These are phyloP conservation scores for Hypoxylon sp. DNA, from an alignment of 2,329 filamentous ascomycete species.

Conservation along the genomic window DNA sequence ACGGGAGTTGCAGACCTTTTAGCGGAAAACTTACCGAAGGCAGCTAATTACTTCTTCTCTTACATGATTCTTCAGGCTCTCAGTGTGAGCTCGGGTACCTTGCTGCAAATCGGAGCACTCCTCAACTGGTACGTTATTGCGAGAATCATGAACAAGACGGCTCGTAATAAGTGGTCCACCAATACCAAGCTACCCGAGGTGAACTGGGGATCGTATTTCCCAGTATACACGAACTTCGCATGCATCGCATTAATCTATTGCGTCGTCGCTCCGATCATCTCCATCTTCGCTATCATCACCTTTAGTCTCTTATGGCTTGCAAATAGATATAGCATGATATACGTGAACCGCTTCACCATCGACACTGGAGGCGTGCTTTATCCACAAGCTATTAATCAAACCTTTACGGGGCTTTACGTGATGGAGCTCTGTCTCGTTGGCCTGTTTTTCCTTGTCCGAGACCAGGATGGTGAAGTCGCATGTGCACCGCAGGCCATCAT, in stretches of 20 bases:
- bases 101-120: slow-evolving; percentile 86
- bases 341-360: slow-evolving; percentile 88
- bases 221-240: slow-evolving; percentile 95
- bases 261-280: slow-evolving; percentile 89
- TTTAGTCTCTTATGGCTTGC: slow-evolving; percentile 94
- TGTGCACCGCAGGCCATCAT: slow-evolving; percentile 84
- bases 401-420: slow-evolving; percentile 94
- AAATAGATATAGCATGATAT: slow-evolving; percentile 96
- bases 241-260: slow-evolving; percentile 93
- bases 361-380: slow-evolving; percentile 96
- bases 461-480: slow-evolving; percentile 66
- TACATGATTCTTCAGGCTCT: slow-evolving; percentile 97
- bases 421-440: slow-evolving; percentile 94
- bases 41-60: slow-evolving; percentile 97
- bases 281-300: slow-evolving; percentile 93
- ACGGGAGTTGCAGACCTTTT: slow-evolving; percentile 78
- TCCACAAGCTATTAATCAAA: slow-evolving; percentile 92
- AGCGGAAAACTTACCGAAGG: slow-evolving; percentile 84
- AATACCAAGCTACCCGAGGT: slow-evolving; percentile 84
- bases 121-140: slow-evolving; percentile 86
- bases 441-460: slow-evolving; percentile 83
- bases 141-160: slow-evolving; percentile 85
- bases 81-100: slow-evolving; percentile 88
- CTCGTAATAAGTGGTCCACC: slow-evolving; percentile 84
- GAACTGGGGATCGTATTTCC: slow-evolving; percentile 94